Evolutionary conservation across 768 basidiomycete species (phyloP), one percentile per base, ranked within the genome.

Genomic region (Tylopilus rubrobrunneus): DNA sequence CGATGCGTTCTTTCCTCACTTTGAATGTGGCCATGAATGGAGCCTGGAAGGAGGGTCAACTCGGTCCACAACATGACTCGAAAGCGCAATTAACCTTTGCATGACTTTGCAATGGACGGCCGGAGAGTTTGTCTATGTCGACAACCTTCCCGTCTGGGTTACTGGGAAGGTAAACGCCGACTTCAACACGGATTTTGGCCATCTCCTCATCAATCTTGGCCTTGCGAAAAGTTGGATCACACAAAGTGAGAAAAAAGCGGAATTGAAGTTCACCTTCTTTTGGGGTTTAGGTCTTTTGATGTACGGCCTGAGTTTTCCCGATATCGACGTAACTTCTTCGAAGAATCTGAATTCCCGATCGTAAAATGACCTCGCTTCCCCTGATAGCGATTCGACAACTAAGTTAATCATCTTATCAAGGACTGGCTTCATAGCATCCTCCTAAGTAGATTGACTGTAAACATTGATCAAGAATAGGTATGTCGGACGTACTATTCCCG

Each of bases 21-120:
- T 96, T 97, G 79, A 99, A 99, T 1, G 96, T 98, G 1, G 97
- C 97, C 97, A 99, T 98, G 76, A 99, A 99, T 0, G 97, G 97
- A 10, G 97, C 95, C 94, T 98, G 55, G 3, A n/a, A 31, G 37
- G 51, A 36, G 52, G n/a, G 55, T 58, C 43, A 19, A 53, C 33
- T 43, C 7, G 37, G 43, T 37, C 10, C 23, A 19, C 5, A 36
- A 14, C 9, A 47, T 56, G 47, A 25, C 37, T 50, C 34, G 2
- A 15, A 23, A n/a, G 49, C 15, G 29, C 36, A 27, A 44, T 27
- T 4, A 19, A 92, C 95, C 80, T 99, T 99, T 12, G 97, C 97
- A 62, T 99, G 97, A 67, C 91, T 94, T 71, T 99, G 97, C 27
- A 99, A 74, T 1, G 97, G 97, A 28, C 96, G 79, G 2, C 97